These are phyloP conservation scores for Speleostelium caveatum DNA, from an alignment of 78 protist species.

Conservation along the genomic window DNA sequence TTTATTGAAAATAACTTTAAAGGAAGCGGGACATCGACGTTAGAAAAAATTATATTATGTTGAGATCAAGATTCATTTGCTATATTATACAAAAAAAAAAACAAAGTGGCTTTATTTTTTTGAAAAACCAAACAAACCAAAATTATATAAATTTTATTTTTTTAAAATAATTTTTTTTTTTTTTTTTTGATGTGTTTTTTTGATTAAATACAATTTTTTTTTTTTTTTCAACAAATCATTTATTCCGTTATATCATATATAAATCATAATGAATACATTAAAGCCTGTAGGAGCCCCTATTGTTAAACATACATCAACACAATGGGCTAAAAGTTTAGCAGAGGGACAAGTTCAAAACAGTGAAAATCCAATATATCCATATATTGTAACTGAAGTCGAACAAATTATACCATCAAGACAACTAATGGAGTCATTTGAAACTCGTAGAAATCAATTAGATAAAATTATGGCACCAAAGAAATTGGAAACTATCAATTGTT, in stretches of 20 bases:
- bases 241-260: too few relatives aligned
- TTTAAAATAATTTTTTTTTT: too few relatives aligned
- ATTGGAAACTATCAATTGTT: slow-evolving; percentile 31
- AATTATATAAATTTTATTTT: too few relatives aligned
- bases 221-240: too few relatives aligned
- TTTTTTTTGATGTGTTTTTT: too few relatives aligned
- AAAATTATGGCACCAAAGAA: slow-evolving; percentile 7
- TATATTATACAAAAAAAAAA: too few relatives aligned
- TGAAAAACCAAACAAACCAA: too few relatives aligned
- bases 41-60: neutral
- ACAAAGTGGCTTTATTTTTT: too few relatives aligned
- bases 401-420: slow-evolving; percentile 43
- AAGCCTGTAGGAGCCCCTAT: slow-evolving; percentile 44
- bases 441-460: slow-evolving; percentile 36
- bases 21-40: neutral
- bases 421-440: slow-evolving; percentile 34
- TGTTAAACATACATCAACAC: neutral
- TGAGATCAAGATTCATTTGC: too few relatives aligned
- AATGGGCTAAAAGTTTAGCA: slow-evolving; percentile 18
- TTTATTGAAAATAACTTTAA: neutral
- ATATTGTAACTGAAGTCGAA: slow-evolving; percentile 1
- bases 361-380: slow-evolving; percentile 12
- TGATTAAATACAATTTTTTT: too few relatives aligned
- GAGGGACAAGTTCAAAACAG: neutral
- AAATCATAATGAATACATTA: slow-evolving; percentile 4